Evolutionary conservation across 306 rosid genomes (phyloP), one percentile per base, ranked within the genome.

Genomic region (Sophora flavescens): DNA sequence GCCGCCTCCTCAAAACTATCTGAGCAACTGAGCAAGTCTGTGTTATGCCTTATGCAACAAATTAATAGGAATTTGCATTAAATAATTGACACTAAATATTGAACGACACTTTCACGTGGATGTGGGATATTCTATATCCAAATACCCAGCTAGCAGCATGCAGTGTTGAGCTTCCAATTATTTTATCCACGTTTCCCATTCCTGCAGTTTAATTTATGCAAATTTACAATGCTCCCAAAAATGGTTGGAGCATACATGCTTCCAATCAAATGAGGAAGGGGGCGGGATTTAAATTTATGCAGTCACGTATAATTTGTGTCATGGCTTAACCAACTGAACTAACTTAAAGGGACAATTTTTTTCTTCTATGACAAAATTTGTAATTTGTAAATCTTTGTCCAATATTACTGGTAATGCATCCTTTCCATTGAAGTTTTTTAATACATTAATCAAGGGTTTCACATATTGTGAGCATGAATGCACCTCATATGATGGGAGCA

Each of bases 101-200:
- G 64, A 71, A 35, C 72, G 72, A 48, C 53, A 64, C n/a, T 39
- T 67, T 77, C 77, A 59, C 80, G 57, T 72, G 82, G 68, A 50
- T 48, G 53, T 71, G 65, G n/a, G 70, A 77, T 71, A 48, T 15
- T 28, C 6, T 47, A 52, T 22, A 64, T 61, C 39, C 7, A 61
- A 52, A 17, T 12, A n/a, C n/a, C n/a, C n/a, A 74, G 65, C 48
- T 5, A 62, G 54, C 71, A 66, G 59, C 36, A 67, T 56, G 48
- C 57, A 58, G 68, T 15, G 70, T 80, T 81, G 79, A 69, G 35
- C 61, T 52, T 63, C 16, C 76, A 83, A 83, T 74, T 54, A 79
- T 83, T 74, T 36, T 30, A 9, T 28, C 51, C 36, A 1, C 61
- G 72, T 67, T 72, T 72, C 45, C 67, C 53, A 65, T 64, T 60